Percentiles rank a stretch among this genome's conserved stretches.
These are phyloP conservation scores for Fusarium nematophilum DNA, from an alignment of 2,329 filamentous ascomycete species.

Conservation along the genomic window DNA sequence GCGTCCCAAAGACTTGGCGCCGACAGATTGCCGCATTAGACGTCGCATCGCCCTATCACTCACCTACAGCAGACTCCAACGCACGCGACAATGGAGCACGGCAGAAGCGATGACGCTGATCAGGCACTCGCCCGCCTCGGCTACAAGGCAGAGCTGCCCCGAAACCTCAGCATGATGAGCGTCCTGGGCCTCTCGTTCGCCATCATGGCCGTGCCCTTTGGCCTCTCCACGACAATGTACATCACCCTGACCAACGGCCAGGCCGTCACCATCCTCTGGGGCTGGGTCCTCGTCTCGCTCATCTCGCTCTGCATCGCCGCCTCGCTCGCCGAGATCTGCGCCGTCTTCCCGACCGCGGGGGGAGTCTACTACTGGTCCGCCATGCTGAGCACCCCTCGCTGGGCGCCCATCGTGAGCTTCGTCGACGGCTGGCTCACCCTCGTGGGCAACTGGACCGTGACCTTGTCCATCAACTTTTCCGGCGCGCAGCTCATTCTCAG, in stretches of 20 bases:
- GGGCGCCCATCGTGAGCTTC: slow-evolving; percentile 74
- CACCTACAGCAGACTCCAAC: background rate
- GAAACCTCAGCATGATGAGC: slow-evolving; percentile 62
- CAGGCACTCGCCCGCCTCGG: slow-evolving; percentile 60
- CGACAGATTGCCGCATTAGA: background rate
- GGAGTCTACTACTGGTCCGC: slow-evolving; percentile 82
- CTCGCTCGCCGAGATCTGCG: slow-evolving; percentile 78
- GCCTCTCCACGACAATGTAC: slow-evolving; percentile 60
- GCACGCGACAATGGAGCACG: slow-evolving; percentile 25
- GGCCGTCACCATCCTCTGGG: slow-evolving; percentile 79
- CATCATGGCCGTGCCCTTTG: slow-evolving; percentile 64
- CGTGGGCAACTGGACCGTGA: slow-evolving; percentile 77
- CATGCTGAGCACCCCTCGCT: slow-evolving; percentile 69
- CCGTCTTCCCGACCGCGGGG: slow-evolving; percentile 70
- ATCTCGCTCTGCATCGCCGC: slow-evolving; percentile 79
- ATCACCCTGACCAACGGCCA: slow-evolving; percentile 76
- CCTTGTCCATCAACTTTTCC: slow-evolving; percentile 77
- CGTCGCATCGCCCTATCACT: background rate
- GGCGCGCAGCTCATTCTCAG: slow-evolving; percentile 76
- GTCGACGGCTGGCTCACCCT: slow-evolving; percentile 80
- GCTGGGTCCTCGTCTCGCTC: slow-evolving; percentile 69
- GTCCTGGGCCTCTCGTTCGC: slow-evolving; percentile 63
- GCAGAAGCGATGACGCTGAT: slow-evolving; percentile 48
- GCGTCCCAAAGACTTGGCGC: background rate
- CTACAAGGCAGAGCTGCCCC: slow-evolving; percentile 62